Percentiles rank a stretch among this genome's conserved stretches.
These are phyloP conservation scores for Alternaria alternata DNA, from an alignment of 2,329 filamentous ascomycete genomes.

Conservation along the genomic window DNA sequence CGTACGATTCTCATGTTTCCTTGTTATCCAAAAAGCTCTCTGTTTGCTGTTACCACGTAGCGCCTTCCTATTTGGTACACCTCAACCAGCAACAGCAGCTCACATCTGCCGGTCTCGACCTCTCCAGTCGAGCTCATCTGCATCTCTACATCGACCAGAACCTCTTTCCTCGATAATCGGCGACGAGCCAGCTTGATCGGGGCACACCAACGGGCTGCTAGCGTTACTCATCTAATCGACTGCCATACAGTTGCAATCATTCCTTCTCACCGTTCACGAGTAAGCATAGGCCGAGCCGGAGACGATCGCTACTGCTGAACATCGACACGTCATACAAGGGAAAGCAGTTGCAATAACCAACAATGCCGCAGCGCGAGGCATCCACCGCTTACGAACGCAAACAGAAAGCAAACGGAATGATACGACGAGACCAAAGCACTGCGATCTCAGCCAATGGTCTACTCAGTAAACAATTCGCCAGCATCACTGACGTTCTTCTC, in stretches of 20 bases:
- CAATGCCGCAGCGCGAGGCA: not conserved
- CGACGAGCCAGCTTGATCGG: not conserved
- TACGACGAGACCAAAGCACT: not conserved
- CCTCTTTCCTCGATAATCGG: not conserved
- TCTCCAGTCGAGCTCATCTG: not conserved
- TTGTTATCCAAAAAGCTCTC: not conserved
- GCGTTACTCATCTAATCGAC: not conserved
- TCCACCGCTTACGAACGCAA: conserved; percentile 1
- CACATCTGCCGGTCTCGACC: not conserved
- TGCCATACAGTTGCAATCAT: not conserved
- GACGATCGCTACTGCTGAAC: not conserved
- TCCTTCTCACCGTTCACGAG: not conserved
- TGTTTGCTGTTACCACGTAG: not conserved
- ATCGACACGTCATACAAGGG: not conserved
- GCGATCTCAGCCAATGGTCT: conserved; percentile 11
- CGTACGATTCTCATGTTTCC: not conserved
- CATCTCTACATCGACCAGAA: not conserved
- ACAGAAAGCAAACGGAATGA: conserved; percentile 1
- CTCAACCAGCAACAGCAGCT: not conserved
- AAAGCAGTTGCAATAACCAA: not conserved
- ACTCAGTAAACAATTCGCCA: conserved; percentile 25
- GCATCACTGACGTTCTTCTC: conserved; percentile 25
- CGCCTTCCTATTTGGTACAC: conserved; percentile 5
- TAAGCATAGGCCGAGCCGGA: not conserved
- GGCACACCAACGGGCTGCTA: not conserved